Base-by-base conservation (phyloP, 257 asterid species). In the Gentiana macrophylla region DNA sequence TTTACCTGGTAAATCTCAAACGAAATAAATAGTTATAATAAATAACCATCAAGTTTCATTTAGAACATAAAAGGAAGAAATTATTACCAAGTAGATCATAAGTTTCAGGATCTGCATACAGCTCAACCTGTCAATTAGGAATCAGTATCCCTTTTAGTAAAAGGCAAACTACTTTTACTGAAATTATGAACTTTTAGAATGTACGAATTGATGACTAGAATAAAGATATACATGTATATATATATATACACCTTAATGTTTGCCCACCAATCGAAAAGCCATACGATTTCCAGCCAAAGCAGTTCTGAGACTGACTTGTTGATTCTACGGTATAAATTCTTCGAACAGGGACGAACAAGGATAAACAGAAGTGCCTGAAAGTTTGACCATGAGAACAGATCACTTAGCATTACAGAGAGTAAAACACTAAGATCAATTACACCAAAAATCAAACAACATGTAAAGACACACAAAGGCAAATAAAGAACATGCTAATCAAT, bases 261-360 rank as follows among this genome's bases (percentile, higher is more conserved):
- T 63, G 94, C 94, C 96, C 96, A 87, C 96, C 96, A 87, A 74
- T 87, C 96, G 65, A 87, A 80, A 60, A 87, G 87, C 94, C 96
- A 87, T n/a, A 87, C 55, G 55, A 83, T 56, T 72, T 82, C 86
- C 81, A 87, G 49, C 89, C 94, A 84, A 49, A 87, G 64, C 52
- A 87, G 77, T 69, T 87, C 94, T 51, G 74, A 57, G 35, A 82
- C 67, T 68, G 65, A 68, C 72, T 75, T 82, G 74, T 84, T 87
- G 81, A 82, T 67, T 75, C 79, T 77, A 67, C 88, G 74, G 78
- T 73, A 82, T 45, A 70, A 38, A 44, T 62, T 82, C 78, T 72
- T 84, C 4, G 90, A 75, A 4, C 75, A 55, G 53, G 96, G 96
- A 49, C 86, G 87, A 61, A 84, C 71, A 56, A 84, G 81, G 74